Percentiles rank a stretch among this genome's conserved stretches.
phyloP scores from a whole-genome alignment of 1,139 yeast species.

The Protomyces inundatus region DNA sequence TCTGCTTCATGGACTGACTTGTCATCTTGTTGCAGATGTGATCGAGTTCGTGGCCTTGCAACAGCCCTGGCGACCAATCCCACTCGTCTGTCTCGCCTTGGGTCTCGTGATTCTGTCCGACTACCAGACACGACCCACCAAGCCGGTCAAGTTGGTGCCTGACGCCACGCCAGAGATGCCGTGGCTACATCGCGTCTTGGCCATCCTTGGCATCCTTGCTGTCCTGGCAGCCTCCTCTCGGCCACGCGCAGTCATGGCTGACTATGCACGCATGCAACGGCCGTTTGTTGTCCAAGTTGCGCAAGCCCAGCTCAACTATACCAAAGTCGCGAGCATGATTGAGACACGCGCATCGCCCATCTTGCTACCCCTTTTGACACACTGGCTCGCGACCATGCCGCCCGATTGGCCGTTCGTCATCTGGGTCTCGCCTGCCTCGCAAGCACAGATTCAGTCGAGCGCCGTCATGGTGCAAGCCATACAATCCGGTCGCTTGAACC shows the following conservation, averaged over 20 bases:
- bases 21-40: not conserved
- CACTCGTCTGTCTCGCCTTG: not conserved
- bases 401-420: constrained; percentile 21
- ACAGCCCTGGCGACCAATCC: not conserved
- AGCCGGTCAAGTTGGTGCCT: not conserved
- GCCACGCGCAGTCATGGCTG: not conserved
- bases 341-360: constrained; percentile 24
- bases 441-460: not conserved
- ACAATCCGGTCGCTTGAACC: constrained; percentile 2
- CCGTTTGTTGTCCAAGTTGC: not conserved
- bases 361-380: constrained; percentile 6
- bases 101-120: not conserved
- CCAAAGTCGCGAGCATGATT: constrained; percentile 21
- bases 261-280: not conserved
- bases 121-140: not conserved
- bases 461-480: not conserved
- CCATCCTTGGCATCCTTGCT: not conserved
- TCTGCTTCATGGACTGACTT: not conserved
- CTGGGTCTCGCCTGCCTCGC: not conserved
- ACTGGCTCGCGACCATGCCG: constrained; percentile 20
- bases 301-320: constrained; percentile 2
- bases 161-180: not conserved
- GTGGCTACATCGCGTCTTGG: not conserved
- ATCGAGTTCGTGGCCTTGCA: not conserved
- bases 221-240: not conserved